phyloP scores from a whole-genome alignment of 129 eudicot species.

The Arctium lappa region DNA sequence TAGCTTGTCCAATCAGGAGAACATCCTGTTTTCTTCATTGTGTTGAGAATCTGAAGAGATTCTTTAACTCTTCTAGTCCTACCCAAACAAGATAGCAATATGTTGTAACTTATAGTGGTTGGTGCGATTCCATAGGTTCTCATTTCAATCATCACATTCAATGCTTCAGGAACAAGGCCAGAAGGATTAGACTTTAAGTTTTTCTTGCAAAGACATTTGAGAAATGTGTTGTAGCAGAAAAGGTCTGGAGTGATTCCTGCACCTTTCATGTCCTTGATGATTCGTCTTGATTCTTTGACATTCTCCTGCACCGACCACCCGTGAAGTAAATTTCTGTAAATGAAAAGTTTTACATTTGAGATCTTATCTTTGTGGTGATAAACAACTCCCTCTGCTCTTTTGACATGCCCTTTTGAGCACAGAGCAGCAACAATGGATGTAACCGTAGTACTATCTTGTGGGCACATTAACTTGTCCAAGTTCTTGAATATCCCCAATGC shows the following conservation, averaged over 20 bases:
- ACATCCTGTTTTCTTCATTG: constrained; percentile 50
- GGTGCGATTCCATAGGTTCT: constrained; percentile 42
- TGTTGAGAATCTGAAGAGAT: constrained; percentile 39
- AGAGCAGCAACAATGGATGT: constrained; percentile 50
- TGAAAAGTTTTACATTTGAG: constrained; percentile 38
- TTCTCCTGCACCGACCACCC: constrained; percentile 52
- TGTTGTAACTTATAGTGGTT: constrained; percentile 45
- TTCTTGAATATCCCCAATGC: constrained; percentile 69
- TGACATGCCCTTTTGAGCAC: constrained; percentile 61
- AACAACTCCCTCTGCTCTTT: constrained; percentile 62
- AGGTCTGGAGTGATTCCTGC: constrained; percentile 46
- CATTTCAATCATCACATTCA: constrained; percentile 65
- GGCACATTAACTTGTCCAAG: constrained; percentile 42
- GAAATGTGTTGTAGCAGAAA: constrained; percentile 52
- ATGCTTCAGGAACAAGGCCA: constrained; percentile 60
- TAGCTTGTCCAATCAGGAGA: constrained; percentile 65
- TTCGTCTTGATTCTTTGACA: constrained; percentile 54
- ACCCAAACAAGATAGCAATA: constrained; percentile 54
- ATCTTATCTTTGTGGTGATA: constrained; percentile 54
- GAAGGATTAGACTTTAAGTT: constrained; percentile 56
- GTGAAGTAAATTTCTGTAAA: constrained; percentile 56
- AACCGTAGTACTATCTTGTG: constrained; percentile 40
- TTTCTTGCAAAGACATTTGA: constrained; percentile 52
- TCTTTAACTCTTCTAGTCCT: constrained; percentile 65
- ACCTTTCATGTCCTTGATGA: constrained; percentile 55